Conservation (phyloP, 768 basidiomycete species). For the Chalciporus sphaerocephalus region DNA sequence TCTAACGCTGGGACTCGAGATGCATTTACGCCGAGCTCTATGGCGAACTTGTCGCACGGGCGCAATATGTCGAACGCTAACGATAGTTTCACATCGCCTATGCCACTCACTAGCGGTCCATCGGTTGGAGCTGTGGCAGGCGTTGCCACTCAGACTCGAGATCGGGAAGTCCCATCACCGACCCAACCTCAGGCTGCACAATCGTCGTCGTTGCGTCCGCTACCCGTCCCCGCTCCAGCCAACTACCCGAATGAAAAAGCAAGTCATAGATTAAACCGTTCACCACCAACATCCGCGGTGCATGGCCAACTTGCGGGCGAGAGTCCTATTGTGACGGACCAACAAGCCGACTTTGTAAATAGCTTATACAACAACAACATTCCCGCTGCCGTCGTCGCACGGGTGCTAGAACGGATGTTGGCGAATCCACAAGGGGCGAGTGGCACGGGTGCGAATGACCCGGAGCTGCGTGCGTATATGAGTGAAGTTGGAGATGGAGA, state of each 20-base stretch:
- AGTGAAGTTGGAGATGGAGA: conserved; percentile 35
- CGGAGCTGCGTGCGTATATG: conserved; percentile 9
- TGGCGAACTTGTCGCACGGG: neutral
- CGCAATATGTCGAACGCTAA: conserved; percentile 3
- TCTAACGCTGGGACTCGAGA: neutral
- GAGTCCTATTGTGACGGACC: conserved; percentile 13
- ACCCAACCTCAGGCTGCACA: conserved; percentile 1
- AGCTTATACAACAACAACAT: conserved; percentile 25
- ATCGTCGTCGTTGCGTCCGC: too few relatives aligned
- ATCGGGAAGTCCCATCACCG: neutral
- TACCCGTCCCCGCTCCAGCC: neutral
- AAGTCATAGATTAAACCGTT: neutral
- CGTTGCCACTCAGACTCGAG: neutral
- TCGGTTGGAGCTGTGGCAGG: neutral
- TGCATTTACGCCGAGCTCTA: neutral
- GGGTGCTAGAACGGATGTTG: conserved; percentile 27
- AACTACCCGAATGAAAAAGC: conserved; percentile 15
- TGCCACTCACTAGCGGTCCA: neutral
- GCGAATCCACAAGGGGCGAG: conserved; percentile 17
- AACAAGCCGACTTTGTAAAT: conserved; percentile 25
- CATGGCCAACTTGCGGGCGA: neutral
- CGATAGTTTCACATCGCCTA: neutral
- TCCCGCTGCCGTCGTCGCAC: conserved; percentile 23
- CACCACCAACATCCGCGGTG: neutral
- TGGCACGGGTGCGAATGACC: conserved; percentile 4